A percentile compares a stretch with the other conserved stretches of the same genome.
phyloP scores from a whole-genome alignment of 1,284 basidiomycete species.

The Vanrija humicola region DNA sequence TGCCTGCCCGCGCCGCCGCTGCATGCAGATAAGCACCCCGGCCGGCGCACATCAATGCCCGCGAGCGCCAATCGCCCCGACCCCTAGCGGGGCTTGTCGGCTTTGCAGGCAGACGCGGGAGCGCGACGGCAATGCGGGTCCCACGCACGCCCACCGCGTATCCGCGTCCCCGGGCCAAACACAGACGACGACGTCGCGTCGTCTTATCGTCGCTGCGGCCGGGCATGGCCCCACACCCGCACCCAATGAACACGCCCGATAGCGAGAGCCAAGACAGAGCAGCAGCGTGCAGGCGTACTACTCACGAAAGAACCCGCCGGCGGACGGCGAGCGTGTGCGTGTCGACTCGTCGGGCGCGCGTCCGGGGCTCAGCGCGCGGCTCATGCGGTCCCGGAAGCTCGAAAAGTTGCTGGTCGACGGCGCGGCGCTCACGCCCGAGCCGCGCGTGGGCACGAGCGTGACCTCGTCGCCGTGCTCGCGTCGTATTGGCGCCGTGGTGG shows the following conservation, averaged over 20 bases:
- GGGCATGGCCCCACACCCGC: neutral
- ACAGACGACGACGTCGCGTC: neutral
- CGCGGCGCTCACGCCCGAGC: neutral
- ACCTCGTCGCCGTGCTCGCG: neutral
- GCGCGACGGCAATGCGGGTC: neutral
- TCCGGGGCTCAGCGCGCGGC: slow-evolving; percentile 8
- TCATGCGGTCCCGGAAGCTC: slow-evolving; percentile 3
- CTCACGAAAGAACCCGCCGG: neutral
- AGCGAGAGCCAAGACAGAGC: no score
- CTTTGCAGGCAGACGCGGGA: neutral
- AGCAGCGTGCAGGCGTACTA: neutral
- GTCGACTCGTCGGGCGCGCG: neutral
- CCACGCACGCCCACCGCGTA: no score
- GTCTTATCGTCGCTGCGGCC: no score
- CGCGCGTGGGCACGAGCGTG: neutral
- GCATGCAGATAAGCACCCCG: slow-evolving; percentile 4
- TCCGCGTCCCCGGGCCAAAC: neutral
- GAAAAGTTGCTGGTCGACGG: neutral
- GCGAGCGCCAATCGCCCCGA: neutral
- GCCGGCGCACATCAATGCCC: slow-evolving; percentile 13
- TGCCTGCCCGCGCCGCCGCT: no score
- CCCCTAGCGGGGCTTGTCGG: slow-evolving; percentile 1
- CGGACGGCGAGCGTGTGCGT: neutral
- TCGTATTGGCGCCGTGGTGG: neutral
- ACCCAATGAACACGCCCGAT: neutral